These are phyloP conservation scores for Chlamydomonas sphaeroides DNA, from an alignment of 139 green algal genomes.

Conservation along the genomic window DNA sequence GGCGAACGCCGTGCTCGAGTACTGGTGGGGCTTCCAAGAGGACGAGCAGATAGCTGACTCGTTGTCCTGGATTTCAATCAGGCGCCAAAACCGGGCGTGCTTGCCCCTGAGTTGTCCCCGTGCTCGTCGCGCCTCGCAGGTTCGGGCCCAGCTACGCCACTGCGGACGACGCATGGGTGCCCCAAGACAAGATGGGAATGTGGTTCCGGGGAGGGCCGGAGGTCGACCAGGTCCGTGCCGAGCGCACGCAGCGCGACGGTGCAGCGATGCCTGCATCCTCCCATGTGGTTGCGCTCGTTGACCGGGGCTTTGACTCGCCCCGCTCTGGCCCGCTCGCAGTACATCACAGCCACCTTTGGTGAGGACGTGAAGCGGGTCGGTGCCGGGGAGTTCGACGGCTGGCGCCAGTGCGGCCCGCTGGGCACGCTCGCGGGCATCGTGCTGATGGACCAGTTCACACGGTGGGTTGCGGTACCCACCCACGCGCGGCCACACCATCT, in stretches of 20 bases:
- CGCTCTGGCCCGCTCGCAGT: slow-evolving; percentile 29
- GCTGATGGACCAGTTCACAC: slow-evolving; percentile 66
- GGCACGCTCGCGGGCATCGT: slow-evolving; percentile 58
- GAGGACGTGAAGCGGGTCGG: slow-evolving; percentile 29
- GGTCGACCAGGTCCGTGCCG: slow-evolving; percentile 43
- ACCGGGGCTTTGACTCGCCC: background rate
- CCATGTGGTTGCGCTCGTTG: background rate
- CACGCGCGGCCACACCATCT: background rate
- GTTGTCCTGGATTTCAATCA: background rate
- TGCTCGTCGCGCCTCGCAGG: background rate
- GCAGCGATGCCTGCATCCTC: background rate
- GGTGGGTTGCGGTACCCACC: background rate
- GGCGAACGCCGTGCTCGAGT: no score
- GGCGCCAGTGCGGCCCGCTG: background rate
- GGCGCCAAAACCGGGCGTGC: no score
- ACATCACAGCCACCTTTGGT: slow-evolving; percentile 46
- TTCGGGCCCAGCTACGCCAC: background rate
- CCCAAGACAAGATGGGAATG: background rate
- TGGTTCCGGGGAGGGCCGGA: slow-evolving; percentile 47
- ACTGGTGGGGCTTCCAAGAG: no score
- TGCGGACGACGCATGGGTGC: background rate
- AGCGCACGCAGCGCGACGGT: no score
- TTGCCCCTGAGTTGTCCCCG: no score
- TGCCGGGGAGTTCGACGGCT: slow-evolving; percentile 41
- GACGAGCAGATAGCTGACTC: no score